Conservation (phyloP, 139 green algal genomes). For the Micromonas pusilla region DNA sequence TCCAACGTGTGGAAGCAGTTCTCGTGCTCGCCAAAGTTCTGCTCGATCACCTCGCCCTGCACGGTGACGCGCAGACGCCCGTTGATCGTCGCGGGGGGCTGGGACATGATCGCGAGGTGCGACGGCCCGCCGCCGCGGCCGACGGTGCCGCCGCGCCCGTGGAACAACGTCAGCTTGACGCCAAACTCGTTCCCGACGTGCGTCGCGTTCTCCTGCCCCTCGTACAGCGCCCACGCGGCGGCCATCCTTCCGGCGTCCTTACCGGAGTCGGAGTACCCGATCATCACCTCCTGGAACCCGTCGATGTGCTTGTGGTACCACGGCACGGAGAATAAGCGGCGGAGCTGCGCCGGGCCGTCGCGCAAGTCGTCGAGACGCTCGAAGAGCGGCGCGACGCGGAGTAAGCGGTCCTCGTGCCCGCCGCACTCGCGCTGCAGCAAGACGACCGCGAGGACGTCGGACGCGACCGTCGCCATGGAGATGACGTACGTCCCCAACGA, state of each 20-base stretch:
- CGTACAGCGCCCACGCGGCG: slow-evolving; percentile 84
- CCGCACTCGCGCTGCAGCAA: slow-evolving; percentile 84
- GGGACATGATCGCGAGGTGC: slow-evolving; percentile 86
- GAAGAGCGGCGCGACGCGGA: slow-evolving; percentile 91
- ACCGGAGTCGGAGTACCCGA: slow-evolving; percentile 93
- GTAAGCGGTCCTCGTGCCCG: slow-evolving; percentile 40
- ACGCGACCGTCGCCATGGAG: slow-evolving; percentile 71
- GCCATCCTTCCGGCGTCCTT: slow-evolving; percentile 93
- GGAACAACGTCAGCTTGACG: slow-evolving; percentile 85
- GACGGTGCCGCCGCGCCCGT: slow-evolving; percentile 89
- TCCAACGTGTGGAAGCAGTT: slow-evolving; percentile 36
- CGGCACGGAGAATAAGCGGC: slow-evolving; percentile 41
- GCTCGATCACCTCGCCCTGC: slow-evolving; percentile 79
- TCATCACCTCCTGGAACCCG: slow-evolving; percentile 82
- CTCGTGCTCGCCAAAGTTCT: slow-evolving; percentile 74
- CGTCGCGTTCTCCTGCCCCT: slow-evolving; percentile 41
- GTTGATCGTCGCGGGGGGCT: slow-evolving; percentile 79
- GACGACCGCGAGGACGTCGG: slow-evolving; percentile 87
- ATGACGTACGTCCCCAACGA: slow-evolving; percentile 91
- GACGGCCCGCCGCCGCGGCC: slow-evolving; percentile 88
- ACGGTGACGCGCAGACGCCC: slow-evolving; percentile 86
- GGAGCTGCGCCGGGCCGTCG: slow-evolving; percentile 44
- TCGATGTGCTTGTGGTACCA: slow-evolving; percentile 59
- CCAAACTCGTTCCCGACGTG: slow-evolving; percentile 37
- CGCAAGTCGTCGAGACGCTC: slow-evolving; percentile 87